Evolutionary conservation across 2,329 filamentous ascomycete genomes (phyloP).

Genomic region (Penicillium sp.): DNA sequence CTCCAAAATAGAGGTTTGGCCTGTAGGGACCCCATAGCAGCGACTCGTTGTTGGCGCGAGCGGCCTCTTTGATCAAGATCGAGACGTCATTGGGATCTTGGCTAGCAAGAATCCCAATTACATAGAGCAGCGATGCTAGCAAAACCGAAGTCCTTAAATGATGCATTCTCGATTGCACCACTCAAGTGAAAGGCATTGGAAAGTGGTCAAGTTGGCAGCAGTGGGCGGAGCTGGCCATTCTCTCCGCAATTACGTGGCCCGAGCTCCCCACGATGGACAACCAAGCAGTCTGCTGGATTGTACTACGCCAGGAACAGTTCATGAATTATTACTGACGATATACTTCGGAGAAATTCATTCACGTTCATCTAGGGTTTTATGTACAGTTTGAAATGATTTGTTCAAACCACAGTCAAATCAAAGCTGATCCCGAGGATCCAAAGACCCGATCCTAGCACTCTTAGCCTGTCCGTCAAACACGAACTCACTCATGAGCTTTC

Average conservation of each 20-base stretch:
- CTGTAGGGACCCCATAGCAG: slow-evolving; percentile 95
- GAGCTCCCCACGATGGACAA: slow-evolving; percentile 23
- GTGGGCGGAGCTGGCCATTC: slow-evolving; percentile 22
- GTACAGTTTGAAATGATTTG: neutral
- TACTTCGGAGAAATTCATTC: slow-evolving; percentile 1
- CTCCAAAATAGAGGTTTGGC: slow-evolving; percentile 91
- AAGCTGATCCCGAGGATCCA: slow-evolving; percentile 67
- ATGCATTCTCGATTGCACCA: slow-evolving; percentile 35
- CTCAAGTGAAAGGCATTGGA: slow-evolving; percentile 21
- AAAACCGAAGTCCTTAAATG: slow-evolving; percentile 29
- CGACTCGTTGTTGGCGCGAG: slow-evolving; percentile 69
- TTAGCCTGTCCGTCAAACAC: slow-evolving; percentile 70
- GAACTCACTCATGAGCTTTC: slow-evolving; percentile 77
- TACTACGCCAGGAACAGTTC: neutral
- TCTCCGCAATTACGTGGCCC: slow-evolving; percentile 38
- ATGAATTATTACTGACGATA: neutral
- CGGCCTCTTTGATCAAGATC: slow-evolving; percentile 42
- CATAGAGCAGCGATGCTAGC: slow-evolving; percentile 30
- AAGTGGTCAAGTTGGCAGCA: slow-evolving; percentile 22
- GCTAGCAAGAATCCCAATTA: slow-evolving; percentile 31
- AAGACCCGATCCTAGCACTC: slow-evolving; percentile 65
- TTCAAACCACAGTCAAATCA: slow-evolving; percentile 13
- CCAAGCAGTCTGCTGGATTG: neutral
- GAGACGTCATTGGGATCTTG: slow-evolving; percentile 36
- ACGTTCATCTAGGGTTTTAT: no score